These are phyloP conservation scores for Crinitomyces ghanaensis DNA, from an alignment of 805 yeast genomes.

Conservation along the genomic window DNA sequence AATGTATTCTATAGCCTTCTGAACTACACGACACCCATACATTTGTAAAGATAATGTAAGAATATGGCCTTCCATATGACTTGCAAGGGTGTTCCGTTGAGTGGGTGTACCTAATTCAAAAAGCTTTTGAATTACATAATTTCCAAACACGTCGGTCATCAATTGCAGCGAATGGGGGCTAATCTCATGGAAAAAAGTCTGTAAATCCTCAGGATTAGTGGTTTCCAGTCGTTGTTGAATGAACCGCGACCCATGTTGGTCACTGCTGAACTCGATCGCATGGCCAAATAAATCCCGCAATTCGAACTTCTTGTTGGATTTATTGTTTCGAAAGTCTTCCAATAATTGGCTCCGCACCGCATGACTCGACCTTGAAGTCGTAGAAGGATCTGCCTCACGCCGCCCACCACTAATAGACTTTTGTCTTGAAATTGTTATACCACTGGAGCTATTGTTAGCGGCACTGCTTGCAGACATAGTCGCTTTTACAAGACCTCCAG, in stretches of 20 bases:
- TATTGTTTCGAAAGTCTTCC: slow-evolving; percentile 71
- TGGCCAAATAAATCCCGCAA: slow-evolving; percentile 74
- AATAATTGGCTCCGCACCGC: slow-evolving; percentile 39
- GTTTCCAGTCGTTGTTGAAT: slow-evolving; percentile 76
- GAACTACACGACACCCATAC: slow-evolving; percentile 98
- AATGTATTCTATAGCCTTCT: slow-evolving; percentile 75
- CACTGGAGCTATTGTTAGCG: no score
- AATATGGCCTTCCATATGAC: slow-evolving; percentile 63
- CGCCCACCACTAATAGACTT: no score
- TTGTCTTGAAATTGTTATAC: no score
- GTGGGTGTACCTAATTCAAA: slow-evolving; percentile 69
- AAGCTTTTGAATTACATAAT: slow-evolving; percentile 89
- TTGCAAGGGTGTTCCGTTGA: slow-evolving; percentile 59
- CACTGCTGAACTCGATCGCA: slow-evolving; percentile 84
- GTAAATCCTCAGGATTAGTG: slow-evolving; percentile 60
- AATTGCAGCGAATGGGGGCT: slow-evolving; percentile 61
- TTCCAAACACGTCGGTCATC: slow-evolving; percentile 96
- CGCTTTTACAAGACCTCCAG: no score
- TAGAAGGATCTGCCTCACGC: slow-evolving; percentile 1
- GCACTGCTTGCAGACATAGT: no score
- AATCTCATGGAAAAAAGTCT: slow-evolving; percentile 73
- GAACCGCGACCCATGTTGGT: slow-evolving; percentile 95
- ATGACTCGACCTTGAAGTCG: no score
- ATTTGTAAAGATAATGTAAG: slow-evolving; percentile 73
- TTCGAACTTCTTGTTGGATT: slow-evolving; percentile 46